These are phyloP conservation scores for Trichocladium uniseriatum DNA, from an alignment of 495 filamentous ascomycete genomes.

Conservation along the genomic window DNA sequence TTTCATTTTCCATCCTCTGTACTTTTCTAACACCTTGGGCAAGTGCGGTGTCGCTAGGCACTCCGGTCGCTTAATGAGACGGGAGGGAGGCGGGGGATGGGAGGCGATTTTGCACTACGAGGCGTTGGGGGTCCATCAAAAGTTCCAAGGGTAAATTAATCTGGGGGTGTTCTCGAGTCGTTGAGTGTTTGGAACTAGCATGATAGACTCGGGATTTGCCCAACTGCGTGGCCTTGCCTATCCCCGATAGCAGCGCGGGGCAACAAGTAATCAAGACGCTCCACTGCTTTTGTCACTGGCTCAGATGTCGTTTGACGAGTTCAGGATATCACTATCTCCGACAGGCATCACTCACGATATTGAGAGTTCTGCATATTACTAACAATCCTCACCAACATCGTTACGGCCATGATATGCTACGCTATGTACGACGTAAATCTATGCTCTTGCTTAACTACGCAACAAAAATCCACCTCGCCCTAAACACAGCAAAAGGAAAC, in stretches of 20 bases:
- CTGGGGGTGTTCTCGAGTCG: not conserved
- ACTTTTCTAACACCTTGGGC: not conserved
- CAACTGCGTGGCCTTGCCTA: not conserved
- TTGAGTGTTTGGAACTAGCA: not conserved
- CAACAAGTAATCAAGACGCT: not conserved
- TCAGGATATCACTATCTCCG: too few species aligned
- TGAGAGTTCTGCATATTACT: too few species aligned
- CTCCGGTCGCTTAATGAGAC: not conserved
- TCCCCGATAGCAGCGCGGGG: not conserved
- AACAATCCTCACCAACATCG: too few species aligned
- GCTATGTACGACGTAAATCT: too few species aligned
- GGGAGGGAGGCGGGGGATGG: not conserved
- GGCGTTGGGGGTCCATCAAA: constrained; percentile 1
- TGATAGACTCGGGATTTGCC: not conserved
- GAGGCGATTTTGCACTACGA: not conserved
- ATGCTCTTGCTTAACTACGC: too few species aligned
- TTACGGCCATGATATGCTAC: too few species aligned
- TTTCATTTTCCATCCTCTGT: not conserved
- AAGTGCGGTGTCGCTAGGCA: not conserved
- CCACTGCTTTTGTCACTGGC: too few species aligned
- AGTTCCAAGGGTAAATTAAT: not conserved
- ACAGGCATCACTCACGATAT: too few species aligned
- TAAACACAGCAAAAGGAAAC: too few species aligned
- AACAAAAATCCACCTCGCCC: too few species aligned
- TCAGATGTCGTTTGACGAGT: too few species aligned